phyloP scores from a whole-genome alignment of 306 rosid species.

The Cicer chorassanicum region DNA sequence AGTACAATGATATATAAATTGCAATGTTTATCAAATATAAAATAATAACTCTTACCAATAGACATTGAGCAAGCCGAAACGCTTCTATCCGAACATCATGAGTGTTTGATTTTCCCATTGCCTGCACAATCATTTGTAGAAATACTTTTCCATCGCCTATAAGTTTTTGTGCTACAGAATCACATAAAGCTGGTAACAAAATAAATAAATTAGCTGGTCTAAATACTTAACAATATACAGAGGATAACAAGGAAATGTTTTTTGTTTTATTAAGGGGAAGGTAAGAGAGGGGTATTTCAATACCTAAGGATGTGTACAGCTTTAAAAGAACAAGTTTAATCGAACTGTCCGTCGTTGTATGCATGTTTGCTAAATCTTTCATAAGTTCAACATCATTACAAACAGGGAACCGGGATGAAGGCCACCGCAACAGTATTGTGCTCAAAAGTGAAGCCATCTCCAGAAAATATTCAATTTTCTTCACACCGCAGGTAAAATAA shows the following conservation, averaged over 20 bases:
- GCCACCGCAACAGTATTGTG: constrained; percentile 70
- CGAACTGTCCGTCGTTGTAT: constrained; percentile 49
- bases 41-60: constrained; percentile 58
- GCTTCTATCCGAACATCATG: constrained; percentile 67
- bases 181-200: constrained; percentile 74
- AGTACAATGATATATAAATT: constrained; percentile 23
- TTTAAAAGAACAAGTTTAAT: constrained; percentile 64
- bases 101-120: constrained; percentile 70
- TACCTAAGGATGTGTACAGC: constrained; percentile 87
- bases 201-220: constrained; percentile 39
- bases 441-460: constrained; percentile 78
- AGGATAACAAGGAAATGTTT: constrained; percentile 27
- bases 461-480: constrained; percentile 59
- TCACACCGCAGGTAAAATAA: constrained; percentile 48
- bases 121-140: constrained; percentile 61
- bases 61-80: constrained; percentile 77
- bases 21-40: constrained; percentile 22
- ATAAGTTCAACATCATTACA: constrained; percentile 63
- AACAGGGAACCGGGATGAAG: constrained; percentile 70
- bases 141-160: constrained; percentile 64
- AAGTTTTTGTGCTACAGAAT: constrained; percentile 64
- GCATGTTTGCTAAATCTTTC: constrained; percentile 55
- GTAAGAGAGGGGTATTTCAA: constrained; percentile 26
- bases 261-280: neutral
- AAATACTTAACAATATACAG: constrained; percentile 16